Conservation (phyloP, 2,329 filamentous ascomycete species). For the Lasiodiplodia gonubiensis region DNA sequence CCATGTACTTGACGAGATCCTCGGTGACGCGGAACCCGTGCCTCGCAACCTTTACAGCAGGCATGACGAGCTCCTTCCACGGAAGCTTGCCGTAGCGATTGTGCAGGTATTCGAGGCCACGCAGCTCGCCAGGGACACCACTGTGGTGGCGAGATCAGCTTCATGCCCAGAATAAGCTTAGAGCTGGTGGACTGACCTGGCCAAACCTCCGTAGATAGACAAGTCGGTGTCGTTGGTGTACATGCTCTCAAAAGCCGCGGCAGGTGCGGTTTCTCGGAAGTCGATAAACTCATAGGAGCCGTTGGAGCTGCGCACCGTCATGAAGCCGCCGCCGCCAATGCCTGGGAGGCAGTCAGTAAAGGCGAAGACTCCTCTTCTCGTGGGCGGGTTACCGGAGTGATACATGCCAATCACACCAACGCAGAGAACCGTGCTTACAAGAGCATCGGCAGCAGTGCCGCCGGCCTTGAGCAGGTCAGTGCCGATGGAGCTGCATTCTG, state of each 20-base stretch:
- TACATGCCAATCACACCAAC: constrained; percentile 58
- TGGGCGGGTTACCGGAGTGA: constrained; percentile 38
- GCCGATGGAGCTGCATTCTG: constrained; percentile 55
- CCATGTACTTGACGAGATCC: constrained; percentile 79
- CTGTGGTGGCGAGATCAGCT: constrained; percentile 41
- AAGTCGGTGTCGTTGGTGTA: constrained; percentile 71
- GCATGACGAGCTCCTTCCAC: constrained; percentile 70
- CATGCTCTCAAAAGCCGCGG: constrained; percentile 83
- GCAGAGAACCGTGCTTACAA: constrained; percentile 55
- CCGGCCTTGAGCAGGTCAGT: constrained; percentile 52
- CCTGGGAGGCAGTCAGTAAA: constrained; percentile 55
- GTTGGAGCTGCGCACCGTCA: constrained; percentile 73
- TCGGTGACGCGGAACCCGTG: constrained; percentile 66
- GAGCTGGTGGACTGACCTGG: constrained; percentile 33
- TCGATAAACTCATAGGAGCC: constrained; percentile 87
- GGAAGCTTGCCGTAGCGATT: constrained; percentile 65
- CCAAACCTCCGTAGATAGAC: constrained; percentile 74
- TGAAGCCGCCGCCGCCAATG: constrained; percentile 90
- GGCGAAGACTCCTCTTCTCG: too few species aligned
- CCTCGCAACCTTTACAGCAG: constrained; percentile 73
- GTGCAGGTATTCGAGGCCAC: constrained; percentile 81
- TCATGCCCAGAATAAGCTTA: neutral
- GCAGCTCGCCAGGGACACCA: constrained; percentile 75
- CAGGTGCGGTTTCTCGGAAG: constrained; percentile 87
- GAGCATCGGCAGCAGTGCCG: constrained; percentile 59